These are phyloP conservation scores for Geotrichum australiense DNA, from an alignment of 1,139 yeast species.

Conservation along the genomic window DNA sequence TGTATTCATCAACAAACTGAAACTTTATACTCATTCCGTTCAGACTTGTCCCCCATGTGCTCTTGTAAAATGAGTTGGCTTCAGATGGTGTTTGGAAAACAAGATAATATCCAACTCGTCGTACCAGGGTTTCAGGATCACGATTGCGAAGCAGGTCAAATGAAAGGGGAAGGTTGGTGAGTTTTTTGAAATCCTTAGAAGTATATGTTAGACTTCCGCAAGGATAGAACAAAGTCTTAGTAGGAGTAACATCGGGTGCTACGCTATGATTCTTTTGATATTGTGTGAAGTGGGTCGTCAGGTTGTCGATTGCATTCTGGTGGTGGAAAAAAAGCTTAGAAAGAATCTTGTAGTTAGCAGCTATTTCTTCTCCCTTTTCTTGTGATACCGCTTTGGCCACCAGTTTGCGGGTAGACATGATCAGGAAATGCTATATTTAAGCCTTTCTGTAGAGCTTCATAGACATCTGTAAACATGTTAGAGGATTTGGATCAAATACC, in stretches of 20 bases:
- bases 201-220: constrained; percentile 29
- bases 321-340: not conserved
- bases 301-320: not conserved
- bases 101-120: constrained; percentile 47
- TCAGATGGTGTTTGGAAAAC: constrained; percentile 48
- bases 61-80: constrained; percentile 41
- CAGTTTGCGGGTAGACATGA: no score
- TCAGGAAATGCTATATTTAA: no score
- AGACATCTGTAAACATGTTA: no score
- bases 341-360: no score
- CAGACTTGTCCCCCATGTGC: constrained; percentile 43
- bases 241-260: not conserved
- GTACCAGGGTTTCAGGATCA: constrained; percentile 40
- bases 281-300: constrained; percentile 2
- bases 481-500: no score
- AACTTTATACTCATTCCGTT: constrained; percentile 46
- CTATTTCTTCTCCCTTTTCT: no score
- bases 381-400: no score
- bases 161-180: constrained; percentile 11
- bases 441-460: no score
- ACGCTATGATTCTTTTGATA: not conserved
- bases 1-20: constrained; percentile 41
- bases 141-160: constrained; percentile 42
- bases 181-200: constrained; percentile 27
- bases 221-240: constrained; percentile 33